Evolutionary conservation across 495 filamentous ascomycete genomes (phyloP), one percentile per base, ranked within the genome.

Genomic region (Amorphotheca resinae): DNA sequence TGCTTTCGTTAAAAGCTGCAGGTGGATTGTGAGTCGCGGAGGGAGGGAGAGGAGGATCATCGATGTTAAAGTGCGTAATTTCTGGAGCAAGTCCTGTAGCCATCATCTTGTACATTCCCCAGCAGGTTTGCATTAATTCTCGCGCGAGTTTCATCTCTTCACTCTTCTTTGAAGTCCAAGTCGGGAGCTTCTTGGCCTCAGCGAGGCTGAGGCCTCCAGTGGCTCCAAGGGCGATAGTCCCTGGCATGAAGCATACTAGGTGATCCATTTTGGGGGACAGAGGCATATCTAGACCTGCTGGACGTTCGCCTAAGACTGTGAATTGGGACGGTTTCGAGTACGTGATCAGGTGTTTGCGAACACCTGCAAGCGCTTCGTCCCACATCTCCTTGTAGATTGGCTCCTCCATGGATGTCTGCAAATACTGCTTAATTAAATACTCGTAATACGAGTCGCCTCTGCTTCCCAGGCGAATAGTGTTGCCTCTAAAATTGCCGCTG

Each of bases 391-490:
- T 68, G 61, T 96, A 99, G 6, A 96, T 63, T 1, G 77, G 70
- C 58, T 98, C 91, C 50, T 87, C 69, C 59, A 83, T 76, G 16
- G 80, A 81, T 7, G 93, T 99, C 55, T 96, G 91, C 3, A 93
- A 68, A 57, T 91, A 95, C 58, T 96, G 89, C 63, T 96, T 96
- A 65, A 96, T 86, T 28, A 95, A 76, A 59, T 95, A 95, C 60
- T 96, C 86, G 62, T 99, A 99, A 57, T 96, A 99, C 14, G 85
- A 93, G 59, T 99, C 91, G 31, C 89, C 93, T 42, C 91, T 72
- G 51, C 82, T 94, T 30, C 91, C 91, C 7, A 99, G 73, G 12
- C 91, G 80, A 54, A 99, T 89, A 50, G 93, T 91, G 2, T 77
- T 60, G 17, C 83, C 85, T 32, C 72, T 68, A 60, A 99, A 99